These are phyloP conservation scores for Phoma sp. DNA, from an alignment of 2,329 filamentous ascomycete species.

Conservation along the genomic window DNA sequence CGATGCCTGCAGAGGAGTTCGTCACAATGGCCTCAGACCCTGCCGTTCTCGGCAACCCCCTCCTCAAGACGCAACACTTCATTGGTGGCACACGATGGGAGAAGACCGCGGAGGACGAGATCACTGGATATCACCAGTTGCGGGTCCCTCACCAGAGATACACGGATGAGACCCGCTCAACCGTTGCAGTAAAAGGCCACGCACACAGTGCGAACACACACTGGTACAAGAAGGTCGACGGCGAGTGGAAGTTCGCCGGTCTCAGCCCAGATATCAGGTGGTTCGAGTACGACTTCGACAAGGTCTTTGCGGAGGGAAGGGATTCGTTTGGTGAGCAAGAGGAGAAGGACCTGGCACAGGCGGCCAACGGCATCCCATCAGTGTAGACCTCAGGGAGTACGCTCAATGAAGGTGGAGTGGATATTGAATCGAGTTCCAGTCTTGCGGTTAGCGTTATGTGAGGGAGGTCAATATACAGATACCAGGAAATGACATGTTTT, in stretches of 20 bases:
- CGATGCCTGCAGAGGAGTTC: constrained; percentile 64
- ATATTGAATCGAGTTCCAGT: constrained; percentile 1
- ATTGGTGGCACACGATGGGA: constrained; percentile 62
- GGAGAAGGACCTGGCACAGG: constrained; percentile 22
- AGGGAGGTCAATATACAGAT: constrained; percentile 12
- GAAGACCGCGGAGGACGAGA: constrained; percentile 57
- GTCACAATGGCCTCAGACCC: constrained; percentile 61
- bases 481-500: constrained; percentile 18
- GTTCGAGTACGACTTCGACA: constrained; percentile 64
- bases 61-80: constrained; percentile 65
- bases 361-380: constrained; percentile 49
- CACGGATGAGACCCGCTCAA: constrained; percentile 55
- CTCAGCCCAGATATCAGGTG: constrained; percentile 62
- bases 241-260: constrained; percentile 66
- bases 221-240: constrained; percentile 65
- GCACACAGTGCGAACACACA: constrained; percentile 63
- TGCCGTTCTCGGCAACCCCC: constrained; percentile 61
- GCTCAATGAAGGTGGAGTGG: constrained; percentile 5
- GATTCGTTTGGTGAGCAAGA: constrained; percentile 55
- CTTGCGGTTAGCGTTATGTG: constrained; percentile 15
- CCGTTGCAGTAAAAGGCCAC: constrained; percentile 63
- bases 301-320: constrained; percentile 59
- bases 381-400: constrained; percentile 18
- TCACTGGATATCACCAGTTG: constrained; percentile 64
- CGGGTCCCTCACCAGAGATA: constrained; percentile 66